These are phyloP conservation scores for Chlamydomonas sp. DNA, from an alignment of 139 green algal species.

Conservation along the genomic window DNA sequence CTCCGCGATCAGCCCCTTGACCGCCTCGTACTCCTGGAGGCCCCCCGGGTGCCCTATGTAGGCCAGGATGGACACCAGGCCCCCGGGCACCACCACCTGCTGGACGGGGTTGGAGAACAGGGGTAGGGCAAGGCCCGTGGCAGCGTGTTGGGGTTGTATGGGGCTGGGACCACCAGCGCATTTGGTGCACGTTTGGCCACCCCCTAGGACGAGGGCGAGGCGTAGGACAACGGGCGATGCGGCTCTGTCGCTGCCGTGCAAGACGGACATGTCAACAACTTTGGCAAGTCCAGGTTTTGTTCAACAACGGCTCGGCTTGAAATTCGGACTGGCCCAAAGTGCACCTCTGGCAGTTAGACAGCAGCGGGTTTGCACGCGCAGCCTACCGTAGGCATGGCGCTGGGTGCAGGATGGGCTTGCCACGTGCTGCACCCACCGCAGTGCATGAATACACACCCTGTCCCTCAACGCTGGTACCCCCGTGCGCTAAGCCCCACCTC, in stretches of 20 bases:
- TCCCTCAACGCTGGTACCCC: slow-evolving; percentile 45
- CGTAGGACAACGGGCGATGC: background rate
- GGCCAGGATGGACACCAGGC: slow-evolving; percentile 59
- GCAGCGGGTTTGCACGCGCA: background rate
- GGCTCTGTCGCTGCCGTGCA: background rate
- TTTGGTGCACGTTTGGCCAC: background rate
- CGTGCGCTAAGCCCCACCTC: slow-evolving; percentile 35
- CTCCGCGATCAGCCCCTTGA: slow-evolving; percentile 14
- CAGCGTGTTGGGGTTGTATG: too few relatives aligned
- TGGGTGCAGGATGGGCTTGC: background rate
- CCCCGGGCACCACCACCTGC: slow-evolving; percentile 52
- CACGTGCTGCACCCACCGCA: background rate
- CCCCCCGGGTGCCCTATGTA: slow-evolving; percentile 75
- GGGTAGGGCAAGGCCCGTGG: background rate
- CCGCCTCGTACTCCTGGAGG: slow-evolving; percentile 61
- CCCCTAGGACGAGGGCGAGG: background rate
- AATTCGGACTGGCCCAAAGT: background rate
- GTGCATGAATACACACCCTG: background rate
- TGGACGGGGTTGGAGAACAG: background rate
- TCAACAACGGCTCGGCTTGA: too few relatives aligned
- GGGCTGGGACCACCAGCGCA: too few relatives aligned
- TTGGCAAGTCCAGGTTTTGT: too few relatives aligned
- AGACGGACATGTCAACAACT: background rate
- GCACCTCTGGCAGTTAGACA: background rate
- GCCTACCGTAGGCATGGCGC: background rate